Evolutionary conservation across 192 early-diverging fungal species (phyloP).

Genomic region (Obelidium mucronatum): DNA sequence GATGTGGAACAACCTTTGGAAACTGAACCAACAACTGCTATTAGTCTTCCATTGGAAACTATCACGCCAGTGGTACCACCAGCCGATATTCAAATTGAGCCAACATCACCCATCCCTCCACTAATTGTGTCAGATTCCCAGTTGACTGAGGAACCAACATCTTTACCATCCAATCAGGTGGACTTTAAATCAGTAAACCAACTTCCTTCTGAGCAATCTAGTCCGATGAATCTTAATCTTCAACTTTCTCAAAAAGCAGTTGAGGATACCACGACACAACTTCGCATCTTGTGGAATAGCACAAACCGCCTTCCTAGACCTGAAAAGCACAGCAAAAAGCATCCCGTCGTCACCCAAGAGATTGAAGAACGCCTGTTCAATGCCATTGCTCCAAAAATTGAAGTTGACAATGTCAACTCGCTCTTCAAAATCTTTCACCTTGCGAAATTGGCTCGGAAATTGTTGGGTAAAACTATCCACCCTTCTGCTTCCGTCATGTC

Average conservation of each 20-base stretch:
- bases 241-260: too few relatives aligned
- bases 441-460: background rate
- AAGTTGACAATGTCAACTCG: background rate
- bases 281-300: too few relatives aligned
- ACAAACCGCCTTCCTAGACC: too few relatives aligned
- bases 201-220: background rate
- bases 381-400: background rate
- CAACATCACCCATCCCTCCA: too few relatives aligned
- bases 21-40: background rate
- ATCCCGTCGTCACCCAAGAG: too few relatives aligned
- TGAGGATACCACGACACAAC: too few relatives aligned
- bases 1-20: background rate
- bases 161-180: background rate
- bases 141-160: background rate
- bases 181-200: slow-evolving; percentile 2
- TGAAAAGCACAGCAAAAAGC: too few relatives aligned
- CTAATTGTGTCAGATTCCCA: background rate
- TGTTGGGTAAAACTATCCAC: background rate
- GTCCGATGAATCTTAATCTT: background rate
- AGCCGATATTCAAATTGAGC: background rate
- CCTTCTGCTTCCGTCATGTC: background rate
- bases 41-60: background rate
- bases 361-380: too few relatives aligned
- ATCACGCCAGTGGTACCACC: background rate
- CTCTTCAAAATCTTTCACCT: slow-evolving; percentile 24